Percentiles rank a stretch among this genome's conserved stretches.
phyloP scores from a whole-genome alignment of 2,329 filamentous ascomycete species.

The Pseudopyricularia javanii region DNA sequence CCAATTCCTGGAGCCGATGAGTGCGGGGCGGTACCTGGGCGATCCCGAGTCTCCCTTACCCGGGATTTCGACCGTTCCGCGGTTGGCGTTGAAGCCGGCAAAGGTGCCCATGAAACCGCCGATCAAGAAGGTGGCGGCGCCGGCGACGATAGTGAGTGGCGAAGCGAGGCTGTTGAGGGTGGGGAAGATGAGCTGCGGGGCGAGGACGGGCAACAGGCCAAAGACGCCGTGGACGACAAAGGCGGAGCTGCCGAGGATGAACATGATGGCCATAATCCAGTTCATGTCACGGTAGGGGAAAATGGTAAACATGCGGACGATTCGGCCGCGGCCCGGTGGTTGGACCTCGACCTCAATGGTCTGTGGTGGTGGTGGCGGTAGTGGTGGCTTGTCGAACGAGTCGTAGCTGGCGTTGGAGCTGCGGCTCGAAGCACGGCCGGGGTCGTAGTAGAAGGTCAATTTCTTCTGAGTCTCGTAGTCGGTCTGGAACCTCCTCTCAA shows the following conservation, averaged over 20 bases:
- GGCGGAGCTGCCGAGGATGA: conserved; percentile 7
- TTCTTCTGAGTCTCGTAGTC: not conserved
- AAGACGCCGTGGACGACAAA: conserved; percentile 5
- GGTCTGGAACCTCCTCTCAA: not conserved
- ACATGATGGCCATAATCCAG: conserved; percentile 11
- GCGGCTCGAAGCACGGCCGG: too few species aligned
- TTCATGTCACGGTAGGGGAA: conserved; percentile 8
- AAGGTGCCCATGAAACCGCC: not conserved
- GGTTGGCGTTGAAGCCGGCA: not conserved
- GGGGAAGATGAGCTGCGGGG: not conserved
- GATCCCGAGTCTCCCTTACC: not conserved
- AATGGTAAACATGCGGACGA: conserved; percentile 7
- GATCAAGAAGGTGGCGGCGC: not conserved
- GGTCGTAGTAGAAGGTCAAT: not conserved
- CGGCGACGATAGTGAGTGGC: not conserved
- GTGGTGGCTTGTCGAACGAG: conserved; percentile 1
- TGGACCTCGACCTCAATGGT: not conserved
- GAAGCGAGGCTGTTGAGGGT: conserved; percentile 1
- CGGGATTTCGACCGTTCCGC: conserved; percentile 1
- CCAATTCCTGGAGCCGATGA: not conserved
- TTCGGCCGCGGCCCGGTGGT: not conserved
- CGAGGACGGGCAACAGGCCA: conserved; percentile 2
- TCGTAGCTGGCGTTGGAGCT: not conserved
- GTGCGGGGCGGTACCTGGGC: not conserved
- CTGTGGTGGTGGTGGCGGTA: not conserved